Base-by-base conservation (phyloP, 2,329 filamentous ascomycete genomes). In the Venturia carpophila region DNA sequence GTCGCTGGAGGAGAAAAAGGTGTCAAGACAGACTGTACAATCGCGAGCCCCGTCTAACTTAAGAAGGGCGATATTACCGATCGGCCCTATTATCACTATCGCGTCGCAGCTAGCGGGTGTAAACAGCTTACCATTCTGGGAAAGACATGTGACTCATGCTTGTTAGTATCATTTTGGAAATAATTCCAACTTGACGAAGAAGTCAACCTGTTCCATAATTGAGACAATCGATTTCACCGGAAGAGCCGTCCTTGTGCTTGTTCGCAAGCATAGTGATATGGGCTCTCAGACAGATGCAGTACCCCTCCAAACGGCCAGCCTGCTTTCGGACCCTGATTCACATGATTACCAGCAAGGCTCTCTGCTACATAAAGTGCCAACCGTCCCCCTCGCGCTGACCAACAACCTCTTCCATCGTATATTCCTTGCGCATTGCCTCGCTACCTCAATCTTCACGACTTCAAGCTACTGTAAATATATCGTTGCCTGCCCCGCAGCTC, bases 281-380 rank as follows among this genome's bases (percentile, higher is more conserved):
- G 27, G 3, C 15, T 37, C 52, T 3, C 6, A 30, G 39, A 56
- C 6, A 17, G 39, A 56, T 56, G 15, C 52, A 34, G 27, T 24
- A 58, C 27, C 30, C 52, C 52, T 58, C 27, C 27, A 58, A 34
- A 34, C 49, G 15, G 24, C 49, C 49, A 30, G 13, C 49, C 30
- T 56, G 24, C 24, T 37, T 56, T 37, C 19, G 49, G 49, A 56
- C 49, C 49, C 49, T 56, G 49, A 9, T 34, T 34, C 2, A 34
- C 30, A 6, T 56, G 49, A 56, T 34, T 56, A 19, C 24, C 49
- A 58, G 30, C 19, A 58, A 58, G 52, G 52, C 52, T 58, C 17
- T 58, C 30, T 30, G 49, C 52, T 58, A 10, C 17, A 37, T 58
- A 37, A 39, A 58, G 27, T 37, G 52, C 52, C 5, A 37, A n/a